Base-by-base conservation (phyloP, 768 basidiomycete genomes). In the Strobilomyces confusus region DNA sequence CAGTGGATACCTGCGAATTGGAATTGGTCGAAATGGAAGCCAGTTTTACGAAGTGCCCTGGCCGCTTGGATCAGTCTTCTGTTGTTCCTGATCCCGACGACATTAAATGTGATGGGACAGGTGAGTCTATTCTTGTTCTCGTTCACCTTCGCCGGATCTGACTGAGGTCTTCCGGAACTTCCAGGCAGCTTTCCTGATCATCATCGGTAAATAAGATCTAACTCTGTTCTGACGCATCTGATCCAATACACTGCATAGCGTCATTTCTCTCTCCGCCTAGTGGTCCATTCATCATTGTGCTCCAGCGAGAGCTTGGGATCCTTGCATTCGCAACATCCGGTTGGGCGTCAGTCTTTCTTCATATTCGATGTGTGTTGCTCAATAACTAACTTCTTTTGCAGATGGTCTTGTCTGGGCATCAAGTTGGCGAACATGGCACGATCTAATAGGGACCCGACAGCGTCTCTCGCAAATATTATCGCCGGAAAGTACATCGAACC, bases 401-500 rank as follows among this genome's bases (percentile, higher is more conserved):
- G 86, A 22, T 90, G 87, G 86, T 69, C 71, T 9, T 84, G 81
- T 61, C 71, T 91, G 2, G 88, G 79, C 7, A 79, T 89, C 9
- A 79, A 78, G 55, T 67, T 89, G 5, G 83, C 87, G 3, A 71
- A 79, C 61, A 63, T 87, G 5, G 74, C 83, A 1, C 78, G 88
- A 13, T 69, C 58, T 1, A 60, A 79, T 32, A 73, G 68, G 14
- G 68, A 75, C 49, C 66, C 74, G 4, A 64, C 60, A 23, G 80
- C 75, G 0, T 67, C 73, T 4, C 38, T 75, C 1, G 38, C 61
- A 8, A 70, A 70, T 3, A 77, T 80, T 2, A 63, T 80, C 5
- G 63, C 75, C 7, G 87, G 83, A 1, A 54, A 73, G 44, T 89
- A 80, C 63, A 63, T 90, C 12, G 83, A 90, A 71, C 58, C 70